phyloP scores from a whole-genome alignment of 495 filamentous ascomycete genomes.

The Pyronema omphalodes region DNA sequence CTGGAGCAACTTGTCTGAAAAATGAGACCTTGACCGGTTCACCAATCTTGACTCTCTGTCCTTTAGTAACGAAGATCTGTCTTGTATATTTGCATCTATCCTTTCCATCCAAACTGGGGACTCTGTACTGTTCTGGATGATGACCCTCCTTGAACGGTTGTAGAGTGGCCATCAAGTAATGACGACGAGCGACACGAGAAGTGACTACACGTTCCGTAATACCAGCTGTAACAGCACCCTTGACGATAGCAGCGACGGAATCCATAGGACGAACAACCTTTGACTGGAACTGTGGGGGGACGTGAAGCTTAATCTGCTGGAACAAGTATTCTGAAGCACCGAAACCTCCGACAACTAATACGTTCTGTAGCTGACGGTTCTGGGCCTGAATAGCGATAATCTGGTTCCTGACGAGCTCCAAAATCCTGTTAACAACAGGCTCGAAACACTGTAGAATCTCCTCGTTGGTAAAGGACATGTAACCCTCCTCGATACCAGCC shows the following conservation, averaged over 20 bases:
- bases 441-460: conserved; percentile 70
- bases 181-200: conserved; percentile 88
- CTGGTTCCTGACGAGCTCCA: conserved; percentile 61
- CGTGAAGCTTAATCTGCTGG: conserved; percentile 65
- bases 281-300: conserved; percentile 58
- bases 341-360: conserved; percentile 62
- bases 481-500: conserved; percentile 61
- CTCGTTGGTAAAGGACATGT: conserved; percentile 70
- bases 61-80: conserved; percentile 98
- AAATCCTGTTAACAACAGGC: conserved; percentile 58
- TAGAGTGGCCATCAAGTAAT: conserved; percentile 97
- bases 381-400: conserved; percentile 69
- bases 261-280: conserved; percentile 76
- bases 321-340: conserved; percentile 70
- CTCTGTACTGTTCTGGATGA: conserved; percentile 93
- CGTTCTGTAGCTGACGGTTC: conserved; percentile 54
- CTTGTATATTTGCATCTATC: conserved; percentile 97
- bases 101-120: conserved; percentile 88
- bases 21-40: conserved; percentile 98
- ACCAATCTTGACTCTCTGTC: conserved; percentile 94
- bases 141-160: conserved; percentile 98
- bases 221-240: conserved; percentile 69
- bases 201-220: conserved; percentile 95
- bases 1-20: conserved; percentile 93
- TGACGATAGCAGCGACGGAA: conserved; percentile 64